Conservation (phyloP, 176 grass and related monocot genomes). For the Pharus latifolius region DNA sequence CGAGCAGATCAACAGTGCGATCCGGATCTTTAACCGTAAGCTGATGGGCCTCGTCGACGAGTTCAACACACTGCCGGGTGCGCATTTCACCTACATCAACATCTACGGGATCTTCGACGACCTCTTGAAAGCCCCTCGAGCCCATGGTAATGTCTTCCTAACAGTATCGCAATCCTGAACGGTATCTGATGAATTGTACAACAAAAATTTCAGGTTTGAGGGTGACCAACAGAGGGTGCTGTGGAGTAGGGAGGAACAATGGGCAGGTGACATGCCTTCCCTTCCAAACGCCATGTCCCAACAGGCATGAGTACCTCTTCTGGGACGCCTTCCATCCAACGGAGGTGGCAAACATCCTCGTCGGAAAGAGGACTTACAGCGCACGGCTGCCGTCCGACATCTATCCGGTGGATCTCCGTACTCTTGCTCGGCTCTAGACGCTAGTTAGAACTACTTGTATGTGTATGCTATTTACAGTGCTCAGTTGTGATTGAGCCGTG, state of each 20-base stretch:
- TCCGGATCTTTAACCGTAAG: constrained; percentile 63
- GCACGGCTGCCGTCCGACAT: constrained; percentile 48
- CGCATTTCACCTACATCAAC: constrained; percentile 78
- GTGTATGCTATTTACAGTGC: no score
- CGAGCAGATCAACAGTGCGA: constrained; percentile 49
- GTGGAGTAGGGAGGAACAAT: constrained; percentile 90
- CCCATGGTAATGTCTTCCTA: constrained; percentile 20
- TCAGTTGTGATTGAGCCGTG: no score
- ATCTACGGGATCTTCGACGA: constrained; percentile 56
- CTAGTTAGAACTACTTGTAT: not conserved
- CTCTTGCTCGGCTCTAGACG: constrained; percentile 39
- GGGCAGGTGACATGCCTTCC: constrained; percentile 93
- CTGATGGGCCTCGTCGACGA: constrained; percentile 35
- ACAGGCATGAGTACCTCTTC: constrained; percentile 50
- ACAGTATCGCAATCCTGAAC: no score
- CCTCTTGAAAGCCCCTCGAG: constrained; percentile 26
- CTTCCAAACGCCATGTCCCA: constrained; percentile 59
- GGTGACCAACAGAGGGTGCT: constrained; percentile 65
- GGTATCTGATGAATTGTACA: no score
- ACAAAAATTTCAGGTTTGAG: constrained; percentile 15
- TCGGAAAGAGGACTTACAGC: constrained; percentile 56
- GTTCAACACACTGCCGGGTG: constrained; percentile 61
- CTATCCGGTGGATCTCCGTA: constrained; percentile 54
- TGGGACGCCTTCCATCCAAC: constrained; percentile 53
- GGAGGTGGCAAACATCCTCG: constrained; percentile 46